Evolutionary conservation across 2,329 filamentous ascomycete species (phyloP), one percentile per base, ranked within the genome.

Genomic region (Trichophyton equinum): DNA sequence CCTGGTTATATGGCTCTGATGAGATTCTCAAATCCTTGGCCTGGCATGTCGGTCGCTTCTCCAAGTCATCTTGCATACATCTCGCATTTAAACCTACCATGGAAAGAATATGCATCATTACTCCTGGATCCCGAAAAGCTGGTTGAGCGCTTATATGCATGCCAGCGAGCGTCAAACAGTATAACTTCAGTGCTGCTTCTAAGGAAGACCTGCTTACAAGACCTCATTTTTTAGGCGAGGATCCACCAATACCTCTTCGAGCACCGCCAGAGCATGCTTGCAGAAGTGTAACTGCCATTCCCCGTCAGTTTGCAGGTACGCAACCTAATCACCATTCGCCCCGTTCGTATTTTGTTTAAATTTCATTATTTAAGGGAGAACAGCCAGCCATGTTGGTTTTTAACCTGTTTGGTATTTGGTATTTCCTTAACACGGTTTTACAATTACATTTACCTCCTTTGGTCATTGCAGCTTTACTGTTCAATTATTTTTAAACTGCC

Each of bases 401-500:
- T 20, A 30, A n/a, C 7, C 30, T 11, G 15, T 33, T n/a, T 36
- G 22, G 30, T 38, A 49, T 20, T 51, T 51, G 36, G 61, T 60
- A 56, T 58, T 64, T 47, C 36, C 58, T 59, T 59, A 44, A 60
- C 27, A 20, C 22, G 40, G 62, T 64, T 61, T 61, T 61, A 42
- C 62, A 38, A 61, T 63, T 64, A 57, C 59, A 33, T 53, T 18
- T 22, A 59, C 46, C 40, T 9, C 47, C 40, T 60, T 36, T 56
- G 53, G 57, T 40, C 60, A 46, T 61, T 58, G 57, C 27, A 59
- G 62, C 51, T 57, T 57, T 61, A 51, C 60, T 8, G 57, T 30
- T 78, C 63, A 80, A 81, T 60, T 72, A 75, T 64, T 68, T 55
- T 38, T 20, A 30, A 25, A 27, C 76, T 74, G 36, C 64, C 81